Percentiles rank a stretch among this genome's conserved stretches.
phyloP scores from a whole-genome alignment of 2,329 filamentous ascomycete species.

The Cercospora sp. region DNA sequence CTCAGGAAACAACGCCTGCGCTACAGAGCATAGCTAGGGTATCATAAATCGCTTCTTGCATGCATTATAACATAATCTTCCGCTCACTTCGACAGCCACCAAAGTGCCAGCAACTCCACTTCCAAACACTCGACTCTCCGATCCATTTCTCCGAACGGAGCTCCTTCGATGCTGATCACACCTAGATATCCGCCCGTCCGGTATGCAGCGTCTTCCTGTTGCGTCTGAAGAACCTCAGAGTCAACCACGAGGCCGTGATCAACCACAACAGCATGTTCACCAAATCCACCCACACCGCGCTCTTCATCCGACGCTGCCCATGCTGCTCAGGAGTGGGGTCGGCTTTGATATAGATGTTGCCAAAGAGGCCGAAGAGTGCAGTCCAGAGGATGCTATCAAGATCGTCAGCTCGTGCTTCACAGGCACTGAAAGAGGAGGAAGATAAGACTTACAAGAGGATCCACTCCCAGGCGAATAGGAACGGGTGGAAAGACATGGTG shows the following conservation, averaged over 20 bases:
- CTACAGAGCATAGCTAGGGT: constrained; percentile 6
- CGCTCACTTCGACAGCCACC: not conserved
- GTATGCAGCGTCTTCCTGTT: constrained; percentile 41
- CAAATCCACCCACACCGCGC: constrained; percentile 81
- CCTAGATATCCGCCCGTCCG: constrained; percentile 39
- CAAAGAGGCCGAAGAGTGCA: constrained; percentile 80
- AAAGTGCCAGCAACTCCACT: not conserved
- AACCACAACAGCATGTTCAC: constrained; percentile 76
- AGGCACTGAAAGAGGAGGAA: not conserved
- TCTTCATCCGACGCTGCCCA: constrained; percentile 75
- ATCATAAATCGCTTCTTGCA: not conserved
- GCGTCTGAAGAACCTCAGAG: constrained; percentile 62
- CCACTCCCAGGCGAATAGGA: constrained; percentile 67
- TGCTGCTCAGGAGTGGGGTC: constrained; percentile 54
- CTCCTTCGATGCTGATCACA: not conserved
- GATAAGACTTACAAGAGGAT: constrained; percentile 58
- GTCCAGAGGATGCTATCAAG: constrained; percentile 67
- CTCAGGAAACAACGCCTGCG: not conserved
- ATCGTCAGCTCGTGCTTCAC: not conserved
- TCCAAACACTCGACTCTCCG: not conserved
- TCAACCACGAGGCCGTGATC: constrained; percentile 58
- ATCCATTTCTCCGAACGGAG: too few relatives aligned
- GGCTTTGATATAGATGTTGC: constrained; percentile 73
- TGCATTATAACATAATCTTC: not conserved
- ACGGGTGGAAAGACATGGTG: constrained; percentile 48